Conservation (phyloP, 2,329 filamentous ascomycete species). For the Cladosporium halotolerans region DNA sequence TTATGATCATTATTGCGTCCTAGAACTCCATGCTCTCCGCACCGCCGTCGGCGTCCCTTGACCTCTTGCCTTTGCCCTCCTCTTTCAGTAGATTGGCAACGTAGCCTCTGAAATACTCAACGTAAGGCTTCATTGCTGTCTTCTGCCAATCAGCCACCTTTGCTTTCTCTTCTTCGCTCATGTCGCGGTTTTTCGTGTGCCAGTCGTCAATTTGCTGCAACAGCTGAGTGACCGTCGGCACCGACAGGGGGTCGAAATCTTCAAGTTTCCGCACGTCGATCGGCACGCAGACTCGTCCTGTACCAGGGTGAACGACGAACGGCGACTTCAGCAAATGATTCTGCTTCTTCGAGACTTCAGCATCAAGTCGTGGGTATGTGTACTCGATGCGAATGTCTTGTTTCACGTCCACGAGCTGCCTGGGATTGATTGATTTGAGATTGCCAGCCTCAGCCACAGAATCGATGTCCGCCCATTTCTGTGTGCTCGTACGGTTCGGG, state of each 20-base stretch:
- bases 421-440: conserved; percentile 53
- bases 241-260: conserved; percentile 75
- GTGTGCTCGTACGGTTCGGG: conserved; percentile 66
- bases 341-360: conserved; percentile 93
- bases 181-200: conserved; percentile 44
- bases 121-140: conserved; percentile 86
- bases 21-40: conserved; percentile 60
- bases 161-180: conserved; percentile 39
- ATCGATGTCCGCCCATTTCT: conserved; percentile 95
- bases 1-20: conserved; percentile 14
- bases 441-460: conserved; percentile 70
- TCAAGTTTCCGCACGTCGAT: conserved; percentile 72
- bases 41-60: conserved; percentile 47
- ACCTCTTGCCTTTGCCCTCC: conserved; percentile 47
- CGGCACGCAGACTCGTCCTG: conserved; percentile 88
- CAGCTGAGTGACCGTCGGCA: conserved; percentile 83
- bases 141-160: conserved; percentile 85
- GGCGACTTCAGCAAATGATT: conserved; percentile 97
- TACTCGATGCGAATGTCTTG: conserved; percentile 96
- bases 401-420: conserved; percentile 76
- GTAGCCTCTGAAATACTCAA: conserved; percentile 82
- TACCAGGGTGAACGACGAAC: conserved; percentile 93
- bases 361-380: conserved; percentile 93
- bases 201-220: conserved; percentile 82
- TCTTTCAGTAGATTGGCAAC: conserved; percentile 75